These are phyloP conservation scores for Begonia fuchsioides DNA, from an alignment of 306 rosid species.

Conservation along the genomic window DNA sequence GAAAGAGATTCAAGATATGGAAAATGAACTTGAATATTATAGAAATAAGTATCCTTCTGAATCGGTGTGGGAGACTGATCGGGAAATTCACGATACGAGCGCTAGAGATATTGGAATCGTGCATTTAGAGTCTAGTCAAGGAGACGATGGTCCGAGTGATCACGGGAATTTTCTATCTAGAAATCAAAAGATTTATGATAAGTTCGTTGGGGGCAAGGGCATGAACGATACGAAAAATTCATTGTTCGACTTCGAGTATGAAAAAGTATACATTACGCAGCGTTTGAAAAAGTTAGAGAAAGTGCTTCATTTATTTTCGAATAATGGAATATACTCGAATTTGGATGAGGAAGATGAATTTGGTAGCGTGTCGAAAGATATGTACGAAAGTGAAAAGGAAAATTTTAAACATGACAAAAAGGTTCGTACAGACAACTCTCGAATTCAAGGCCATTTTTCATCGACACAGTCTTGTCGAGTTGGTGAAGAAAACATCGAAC, in stretches of 20 bases:
- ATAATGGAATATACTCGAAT: conserved; percentile 11
- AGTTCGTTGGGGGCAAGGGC: neutral
- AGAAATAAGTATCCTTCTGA: conserved; percentile 38
- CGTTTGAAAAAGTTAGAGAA: conserved; percentile 59
- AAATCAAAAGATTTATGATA: conserved; percentile 15
- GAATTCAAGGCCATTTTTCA: too few species aligned
- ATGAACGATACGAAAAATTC: conserved; percentile 14
- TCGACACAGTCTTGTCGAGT: too few species aligned
- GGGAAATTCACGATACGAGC: conserved; percentile 30
- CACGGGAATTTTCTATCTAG: conserved; percentile 14
- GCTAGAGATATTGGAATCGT: conserved; percentile 69
- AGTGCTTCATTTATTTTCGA: conserved; percentile 32
- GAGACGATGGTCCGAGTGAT: too few species aligned
- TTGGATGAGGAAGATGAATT: conserved; percentile 15
- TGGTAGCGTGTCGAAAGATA: conserved; percentile 7
- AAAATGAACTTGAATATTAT: conserved; percentile 43
- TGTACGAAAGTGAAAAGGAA: neutral
- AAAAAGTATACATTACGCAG: conserved; percentile 34
- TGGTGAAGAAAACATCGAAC: conserved; percentile 16
- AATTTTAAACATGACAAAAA: conserved; percentile 4
- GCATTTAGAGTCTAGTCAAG: conserved; percentile 25
- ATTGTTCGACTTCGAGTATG: conserved; percentile 39
- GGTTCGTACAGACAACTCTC: conserved; percentile 10
- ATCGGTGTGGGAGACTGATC: conserved; percentile 17
- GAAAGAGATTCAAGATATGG: conserved; percentile 56